Percentiles rank a stretch among this genome's conserved stretches.
Conservation (phyloP, 225 moss, liverwort and hornwort genomes). For the Physcomitrium patens region DNA sequence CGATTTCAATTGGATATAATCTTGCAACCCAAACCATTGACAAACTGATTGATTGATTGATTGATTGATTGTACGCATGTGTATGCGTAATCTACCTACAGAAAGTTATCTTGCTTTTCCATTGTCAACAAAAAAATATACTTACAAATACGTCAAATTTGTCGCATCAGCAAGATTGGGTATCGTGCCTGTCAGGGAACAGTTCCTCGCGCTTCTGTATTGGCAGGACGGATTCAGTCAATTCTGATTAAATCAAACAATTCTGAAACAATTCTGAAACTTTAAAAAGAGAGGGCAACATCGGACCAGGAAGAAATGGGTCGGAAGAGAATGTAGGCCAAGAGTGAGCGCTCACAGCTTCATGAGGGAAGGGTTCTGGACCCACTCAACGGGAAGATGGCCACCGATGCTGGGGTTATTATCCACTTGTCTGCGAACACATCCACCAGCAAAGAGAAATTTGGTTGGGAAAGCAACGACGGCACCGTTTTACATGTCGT, state of each 20-base stretch:
- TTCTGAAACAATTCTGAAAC: neutral
- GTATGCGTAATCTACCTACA: too few species aligned
- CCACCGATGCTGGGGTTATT: slow-evolving; percentile 43
- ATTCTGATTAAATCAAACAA: neutral
- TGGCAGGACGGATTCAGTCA: neutral
- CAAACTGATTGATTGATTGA: too few species aligned
- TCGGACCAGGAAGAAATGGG: neutral
- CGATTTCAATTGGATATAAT: too few species aligned
- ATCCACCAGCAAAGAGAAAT: neutral
- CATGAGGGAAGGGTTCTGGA: slow-evolving; percentile 33
- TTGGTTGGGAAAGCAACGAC: neutral
- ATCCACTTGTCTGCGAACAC: slow-evolving; percentile 52
- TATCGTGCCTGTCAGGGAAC: slow-evolving; percentile 35
- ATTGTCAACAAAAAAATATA: neutral
- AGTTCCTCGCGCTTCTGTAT: slow-evolving; percentile 58
- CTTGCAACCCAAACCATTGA: too few species aligned
- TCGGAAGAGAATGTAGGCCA: neutral
- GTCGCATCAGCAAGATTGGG: slow-evolving; percentile 31
- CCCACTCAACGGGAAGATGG: slow-evolving; percentile 28
- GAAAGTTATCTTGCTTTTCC: too few species aligned
- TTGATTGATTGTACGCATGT: too few species aligned
- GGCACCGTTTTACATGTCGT: neutral
- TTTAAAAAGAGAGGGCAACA: neutral
- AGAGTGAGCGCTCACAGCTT: slow-evolving; percentile 45
- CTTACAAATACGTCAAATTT: slow-evolving; percentile 48